These are phyloP conservation scores for Strobilomyces dryophilus DNA, from an alignment of 768 basidiomycete genomes.

Conservation along the genomic window DNA sequence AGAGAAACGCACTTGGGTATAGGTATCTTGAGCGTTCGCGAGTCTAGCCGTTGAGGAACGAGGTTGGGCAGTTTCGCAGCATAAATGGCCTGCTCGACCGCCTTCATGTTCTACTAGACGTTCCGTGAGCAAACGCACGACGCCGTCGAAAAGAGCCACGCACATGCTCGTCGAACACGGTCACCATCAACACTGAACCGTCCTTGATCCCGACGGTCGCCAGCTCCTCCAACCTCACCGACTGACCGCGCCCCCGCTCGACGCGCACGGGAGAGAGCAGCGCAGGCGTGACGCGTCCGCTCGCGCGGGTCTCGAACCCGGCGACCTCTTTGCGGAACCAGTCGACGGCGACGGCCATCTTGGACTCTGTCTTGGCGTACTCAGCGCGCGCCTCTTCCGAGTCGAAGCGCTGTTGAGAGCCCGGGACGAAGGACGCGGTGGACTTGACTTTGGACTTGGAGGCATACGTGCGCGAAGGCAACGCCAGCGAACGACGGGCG, in stretches of 20 bases:
- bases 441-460: conserved; percentile 37
- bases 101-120: conserved; percentile 63
- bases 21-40: conserved; percentile 70
- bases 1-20: conserved; percentile 59
- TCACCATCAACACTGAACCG: conserved; percentile 67
- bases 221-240: conserved; percentile 52
- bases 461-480: conserved; percentile 21
- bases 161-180: conserved; percentile 77
- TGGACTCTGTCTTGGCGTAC: conserved; percentile 56
- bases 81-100: conserved; percentile 71
- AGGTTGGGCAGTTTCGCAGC: conserved; percentile 48
- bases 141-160: conserved; percentile 28
- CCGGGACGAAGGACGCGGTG: conserved; percentile 60
- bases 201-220: conserved; percentile 56
- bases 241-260: conserved; percentile 36
- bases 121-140: conserved; percentile 9
- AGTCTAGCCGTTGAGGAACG: conserved; percentile 67
- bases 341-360: conserved; percentile 63
- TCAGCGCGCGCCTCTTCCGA: conserved; percentile 53
- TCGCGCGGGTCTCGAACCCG: conserved; percentile 64
- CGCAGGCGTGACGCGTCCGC: conserved; percentile 71
- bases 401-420: conserved; percentile 59
- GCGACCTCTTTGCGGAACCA: conserved; percentile 77
- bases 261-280: conserved; percentile 69
- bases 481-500: background rate